Base-by-base conservation (phyloP, 2,329 filamentous ascomycete genomes). In the Colletotrichum sp. region DNA sequence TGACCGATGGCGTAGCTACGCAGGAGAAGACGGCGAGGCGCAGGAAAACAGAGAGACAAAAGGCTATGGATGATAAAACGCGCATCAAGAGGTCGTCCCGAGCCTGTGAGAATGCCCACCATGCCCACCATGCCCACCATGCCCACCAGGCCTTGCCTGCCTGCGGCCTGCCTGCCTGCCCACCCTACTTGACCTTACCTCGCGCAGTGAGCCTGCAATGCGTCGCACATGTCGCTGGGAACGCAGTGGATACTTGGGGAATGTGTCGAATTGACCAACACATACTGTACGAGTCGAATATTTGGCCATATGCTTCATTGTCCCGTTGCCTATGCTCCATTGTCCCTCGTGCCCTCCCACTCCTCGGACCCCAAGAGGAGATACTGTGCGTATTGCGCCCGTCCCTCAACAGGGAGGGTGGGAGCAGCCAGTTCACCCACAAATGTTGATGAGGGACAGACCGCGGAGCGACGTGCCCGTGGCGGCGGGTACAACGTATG, bases 1-100 rank as follows among this genome's bases (percentile, higher is more conserved):
- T 72, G 57, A 24, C 57, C 43, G 57, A 75, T 77, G 74, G 74
- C 65, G 71, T 76, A 61, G 71, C 57, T 64, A 16, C 69, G 67
- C 71, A 74, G 57, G 55, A 16, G 24, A 4, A 55, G 13, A 28
- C 26, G 36, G 24, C 65, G 36, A 66, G 36, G 36, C 26, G 24
- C 63, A 26, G 61, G 34, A 64, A 39, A 21, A 18, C 43, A 36
- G 21, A 64, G 61, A 30, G 61, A 32, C 59, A 6, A 26, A 30
- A 61, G 34, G 18, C 28, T 66, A 66, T 16, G 34, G 32, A 66
- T 12, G 30, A 48, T 14, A n/a, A 48, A 30, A 5, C 43, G 43
- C 32, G 63, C 63, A 39, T 39, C 63, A 52, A 66, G 63, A n/a
- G 63, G 36, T 52, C 24, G 28, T 59, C 21, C 18, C 8, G 13